phyloP scores from a whole-genome alignment of 805 yeast genomes.

The Phaffomyces thermotolerans region DNA sequence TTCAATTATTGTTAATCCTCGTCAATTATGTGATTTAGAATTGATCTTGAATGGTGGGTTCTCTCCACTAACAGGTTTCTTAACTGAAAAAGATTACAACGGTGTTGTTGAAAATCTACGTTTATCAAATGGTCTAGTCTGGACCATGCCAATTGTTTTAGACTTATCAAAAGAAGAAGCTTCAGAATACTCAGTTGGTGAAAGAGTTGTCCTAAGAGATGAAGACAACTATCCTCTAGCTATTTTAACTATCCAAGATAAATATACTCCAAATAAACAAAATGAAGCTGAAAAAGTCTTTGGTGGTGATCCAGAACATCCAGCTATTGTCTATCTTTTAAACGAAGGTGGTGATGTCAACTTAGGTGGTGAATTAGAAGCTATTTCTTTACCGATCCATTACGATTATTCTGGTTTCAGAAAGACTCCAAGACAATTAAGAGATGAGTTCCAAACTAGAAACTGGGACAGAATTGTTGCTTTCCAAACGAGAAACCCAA shows the following conservation, averaged over 20 bases:
- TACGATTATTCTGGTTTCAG: slow-evolving; percentile 85
- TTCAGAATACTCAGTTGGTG: slow-evolving; percentile 40
- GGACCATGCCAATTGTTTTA: slow-evolving; percentile 90
- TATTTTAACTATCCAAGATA: slow-evolving; percentile 68
- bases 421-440: slow-evolving; percentile 84
- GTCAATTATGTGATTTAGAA: slow-evolving; percentile 92
- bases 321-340: slow-evolving; percentile 71
- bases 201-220: slow-evolving; percentile 68
- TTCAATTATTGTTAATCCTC: slow-evolving; percentile 56
- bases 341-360: slow-evolving; percentile 76
- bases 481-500: slow-evolving; percentile 96
- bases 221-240: slow-evolving; percentile 78
- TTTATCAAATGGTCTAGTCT: slow-evolving; percentile 66
- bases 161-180: slow-evolving; percentile 55
- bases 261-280: slow-evolving; percentile 74
- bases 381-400: slow-evolving; percentile 76
- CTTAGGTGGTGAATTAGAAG: slow-evolving; percentile 84
- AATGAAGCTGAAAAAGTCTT: slow-evolving; percentile 80
- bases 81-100: slow-evolving; percentile 55
- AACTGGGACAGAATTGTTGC: slow-evolving; percentile 91
- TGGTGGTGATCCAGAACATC: slow-evolving; percentile 96
- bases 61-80: slow-evolving; percentile 69
- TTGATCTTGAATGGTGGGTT: slow-evolving; percentile 90
- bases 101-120: slow-evolving; percentile 64
- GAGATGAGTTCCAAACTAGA: slow-evolving; percentile 72